Base-by-base conservation (phyloP, 2,329 filamentous ascomycete genomes). In the Penicillium sp. region DNA sequence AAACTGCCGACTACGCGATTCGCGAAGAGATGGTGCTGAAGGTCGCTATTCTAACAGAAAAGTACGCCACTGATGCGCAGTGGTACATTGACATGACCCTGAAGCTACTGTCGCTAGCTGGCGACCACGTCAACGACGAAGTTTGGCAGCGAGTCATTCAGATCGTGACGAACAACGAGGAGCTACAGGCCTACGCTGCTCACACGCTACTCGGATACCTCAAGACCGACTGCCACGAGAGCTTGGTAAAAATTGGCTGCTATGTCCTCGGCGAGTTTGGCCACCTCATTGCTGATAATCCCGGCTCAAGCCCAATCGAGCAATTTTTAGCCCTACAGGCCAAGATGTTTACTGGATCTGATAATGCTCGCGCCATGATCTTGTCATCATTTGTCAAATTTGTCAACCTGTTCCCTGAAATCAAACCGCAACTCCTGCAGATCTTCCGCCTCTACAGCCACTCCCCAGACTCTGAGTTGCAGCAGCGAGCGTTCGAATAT, bases 21-120 rank as follows among this genome's bases (percentile, higher is more conserved):
- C 88, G 96, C 65, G 96, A 99, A 80, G 95, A 99, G 77, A 99
- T 99, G 95, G 95, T 98, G 4, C 83, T 99, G 65, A 99, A 99
- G 80, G 97, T 99, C 78, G 95, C 95, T 55, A 99, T 99, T 72
- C 79, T 99, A 66, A 98, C 96, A 0, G 95, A 99, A 76, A 98
- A 98, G 75, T 99, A 99, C 75, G 95, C 95, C 26, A 97, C 93
- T 0, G 95, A 99, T 72, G 92, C 97, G 22, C 94, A 98, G 80
- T 99, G 95, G 95, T 99, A 99, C 76, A 96, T 99, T 64, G 94
- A 99, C 74, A 97, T 98, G 68, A 97, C 95, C 11, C 83, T 99
- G 67, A 88, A 94, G 58, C 85, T 99, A 55, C 93, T 99, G 61
- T 93, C 94, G 60, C 93, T 98, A 87, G 95, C 96, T 3, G 95